Evolutionary conservation across 805 yeast genomes (phyloP), one percentile per base, ranked within the genome.

Genomic region (Suhomyces sp.): DNA sequence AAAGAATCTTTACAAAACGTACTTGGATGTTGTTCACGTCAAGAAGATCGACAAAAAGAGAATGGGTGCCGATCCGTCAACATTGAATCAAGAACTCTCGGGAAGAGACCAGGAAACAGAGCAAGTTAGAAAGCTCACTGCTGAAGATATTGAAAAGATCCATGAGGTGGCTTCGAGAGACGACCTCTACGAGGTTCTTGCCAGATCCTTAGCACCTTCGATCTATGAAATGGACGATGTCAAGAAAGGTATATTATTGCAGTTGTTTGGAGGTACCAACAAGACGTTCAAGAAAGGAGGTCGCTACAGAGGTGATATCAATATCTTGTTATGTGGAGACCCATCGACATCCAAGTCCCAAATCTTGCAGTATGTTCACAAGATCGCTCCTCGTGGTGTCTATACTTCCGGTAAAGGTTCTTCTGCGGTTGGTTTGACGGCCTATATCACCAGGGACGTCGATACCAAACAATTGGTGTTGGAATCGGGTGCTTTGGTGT

Each of bases 401-500:
- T 94, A 92, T 71, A 94, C 99, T 4, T 92, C 97, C 0, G 99
- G 99, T 70, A 94, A 94, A 65, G 99, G 99, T 49, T 91, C 97
- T 0, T 94, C 99, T 31, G 99, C 99, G 0, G 99, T 94, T 48
- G 99, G 99, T 78, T 78, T 94, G 64, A 94, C 99, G 0, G 99
- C 99, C 0, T 94, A 94, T 68, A 87, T 94, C 52, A 92, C 99
- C 7, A 80, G 97, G 64, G 99, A 94, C 68, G 80, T 88, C 26
- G 98, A 94, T 63, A 90, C 98, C 0, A 88, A 85, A 63, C 99
- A 94, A 69, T 73, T 93, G 48, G 99, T 94, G 3, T 78, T 94
- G 50, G 99, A 94, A 68, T 83, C 91, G 63, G 99, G 99, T 68
- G 99, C 99, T 0, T 78, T 94, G 57, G 98, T 94, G 12, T 77